Evolutionary conservation across 2,329 filamentous ascomycete species (phyloP), one percentile per base, ranked within the genome.

Genomic region (Sporothrix humicola): DNA sequence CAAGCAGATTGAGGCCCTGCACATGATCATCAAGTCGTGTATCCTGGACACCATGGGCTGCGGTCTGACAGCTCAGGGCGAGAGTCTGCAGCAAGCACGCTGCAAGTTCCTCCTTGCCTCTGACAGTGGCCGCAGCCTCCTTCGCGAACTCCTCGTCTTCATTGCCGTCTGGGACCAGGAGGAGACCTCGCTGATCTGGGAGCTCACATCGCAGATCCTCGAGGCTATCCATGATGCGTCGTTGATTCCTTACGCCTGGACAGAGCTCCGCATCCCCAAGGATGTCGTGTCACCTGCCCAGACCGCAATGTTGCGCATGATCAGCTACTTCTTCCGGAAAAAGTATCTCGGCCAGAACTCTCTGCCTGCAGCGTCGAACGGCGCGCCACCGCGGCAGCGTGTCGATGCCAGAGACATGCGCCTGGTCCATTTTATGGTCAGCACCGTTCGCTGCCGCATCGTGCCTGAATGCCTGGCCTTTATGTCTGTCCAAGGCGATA

Each of bases 81-180:
- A 94, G 79, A 97, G 95, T 79, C 90, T 97, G 82, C 94, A 98
- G 81, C 93, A 94, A 75, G 93, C 95, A 1, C 87, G 95, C 26
- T 98, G 95, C 79, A 93, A 97, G 79, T 92, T 98, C 79, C 89
- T 98, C 69, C 85, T 98, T 58, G 94, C 94, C 0, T 89, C 97
- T 74, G 94, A 97, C 79, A 97, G 94, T 75, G 95, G 95, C 2
- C 91, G 95, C 77, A 97, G 97, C 79, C 85, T 98, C 3, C 85
- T 98, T 1, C 88, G 95, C 73, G 95, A 98, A 81, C 89, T 98
- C 79, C 86, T 98, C 59, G 97, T 98, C 74, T 98, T 98, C 81
- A 97, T 98, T 76, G 95, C 95, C 5, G 95, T 97, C 9, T 98
- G 95, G 95, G 95, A 98, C 79, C 91, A 98, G 78, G 92, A 94